Percentiles rank a stretch among this genome's conserved stretches.
phyloP scores from a whole-genome alignment of 345 rosid genomes.

The Reutealis trisperma region DNA sequence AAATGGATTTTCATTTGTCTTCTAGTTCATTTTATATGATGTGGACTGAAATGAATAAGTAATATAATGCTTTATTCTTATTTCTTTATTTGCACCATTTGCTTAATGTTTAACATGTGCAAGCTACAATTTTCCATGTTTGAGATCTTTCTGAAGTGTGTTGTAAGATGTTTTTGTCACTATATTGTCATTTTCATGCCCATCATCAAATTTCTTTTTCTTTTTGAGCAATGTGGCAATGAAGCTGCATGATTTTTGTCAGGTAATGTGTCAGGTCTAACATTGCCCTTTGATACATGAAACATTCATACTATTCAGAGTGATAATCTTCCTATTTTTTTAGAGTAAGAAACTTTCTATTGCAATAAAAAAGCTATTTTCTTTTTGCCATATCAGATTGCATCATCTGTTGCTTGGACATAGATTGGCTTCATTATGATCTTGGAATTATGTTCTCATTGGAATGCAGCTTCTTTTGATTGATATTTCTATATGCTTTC shows the following conservation, averaged over 20 bases:
- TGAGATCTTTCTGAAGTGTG: not conserved
- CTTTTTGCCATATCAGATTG: not conserved
- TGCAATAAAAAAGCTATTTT: not conserved
- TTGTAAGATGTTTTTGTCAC: not conserved
- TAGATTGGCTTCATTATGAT: not conserved
- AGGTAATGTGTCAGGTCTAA: not conserved
- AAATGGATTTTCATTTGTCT: not conserved
- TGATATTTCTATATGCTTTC: slow-evolving; percentile 7
- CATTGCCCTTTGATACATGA: not conserved
- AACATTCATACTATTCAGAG: not conserved
- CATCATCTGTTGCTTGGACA: not conserved
- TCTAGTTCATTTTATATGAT: not conserved
- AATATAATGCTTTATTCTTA: not conserved
- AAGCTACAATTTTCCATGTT: not conserved
- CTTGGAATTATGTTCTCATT: not conserved
- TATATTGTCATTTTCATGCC: not conserved
- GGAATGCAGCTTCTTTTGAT: not conserved
- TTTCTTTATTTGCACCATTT: not conserved
- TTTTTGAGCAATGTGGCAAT: not conserved
- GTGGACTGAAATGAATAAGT: not conserved
- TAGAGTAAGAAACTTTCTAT: not conserved
- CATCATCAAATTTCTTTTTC: not conserved
- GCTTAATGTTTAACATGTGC: not conserved
- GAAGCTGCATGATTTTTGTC: not conserved
- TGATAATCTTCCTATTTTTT: not conserved